phyloP scores from a whole-genome alignment of 768 basidiomycete genomes.

The Podaxis sp. region DNA sequence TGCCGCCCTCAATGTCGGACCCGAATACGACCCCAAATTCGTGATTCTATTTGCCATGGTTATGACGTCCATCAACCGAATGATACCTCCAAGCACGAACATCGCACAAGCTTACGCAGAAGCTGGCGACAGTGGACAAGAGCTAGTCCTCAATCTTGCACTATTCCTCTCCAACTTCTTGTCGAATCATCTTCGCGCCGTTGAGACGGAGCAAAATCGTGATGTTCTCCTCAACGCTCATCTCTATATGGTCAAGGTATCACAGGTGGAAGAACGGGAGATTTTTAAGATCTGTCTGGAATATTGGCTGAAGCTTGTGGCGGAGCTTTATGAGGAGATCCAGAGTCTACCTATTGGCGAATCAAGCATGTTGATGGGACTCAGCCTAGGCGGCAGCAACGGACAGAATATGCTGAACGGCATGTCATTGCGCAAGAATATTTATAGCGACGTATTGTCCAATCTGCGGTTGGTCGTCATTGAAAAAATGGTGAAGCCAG shows the following conservation, averaged over 20 bases:
- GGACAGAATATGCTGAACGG: constrained; percentile 70
- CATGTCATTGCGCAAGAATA: constrained; percentile 85
- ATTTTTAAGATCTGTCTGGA: constrained; percentile 99
- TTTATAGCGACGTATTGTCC: constrained; percentile 92
- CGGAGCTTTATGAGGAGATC: constrained; percentile 96
- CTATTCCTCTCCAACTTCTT: constrained; percentile 98
- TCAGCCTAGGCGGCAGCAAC: constrained; percentile 75
- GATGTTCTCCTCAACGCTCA: constrained; percentile 96
- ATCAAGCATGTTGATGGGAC: constrained; percentile 82
- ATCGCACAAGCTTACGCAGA: constrained; percentile 90
- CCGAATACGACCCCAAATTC: constrained; percentile 98
- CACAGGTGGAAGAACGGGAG: constrained; percentile 97
- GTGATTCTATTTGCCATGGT: constrained; percentile 97
- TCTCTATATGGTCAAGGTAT: constrained; percentile 97
- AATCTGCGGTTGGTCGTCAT: constrained; percentile 95
- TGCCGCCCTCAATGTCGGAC: constrained; percentile 88
- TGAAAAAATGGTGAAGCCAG: constrained; percentile 99
- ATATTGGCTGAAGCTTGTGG: constrained; percentile 95
- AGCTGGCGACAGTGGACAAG: constrained; percentile 90
- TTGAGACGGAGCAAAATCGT: constrained; percentile 88
- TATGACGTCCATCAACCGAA: constrained; percentile 95
- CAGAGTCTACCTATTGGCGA: constrained; percentile 89
- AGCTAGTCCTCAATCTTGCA: constrained; percentile 94
- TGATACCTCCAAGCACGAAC: constrained; percentile 95
- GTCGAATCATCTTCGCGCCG: constrained; percentile 87